phyloP scores from a whole-genome alignment of 2,329 filamentous ascomycete genomes.

The Ophiocordyceps unilateralis region DNA sequence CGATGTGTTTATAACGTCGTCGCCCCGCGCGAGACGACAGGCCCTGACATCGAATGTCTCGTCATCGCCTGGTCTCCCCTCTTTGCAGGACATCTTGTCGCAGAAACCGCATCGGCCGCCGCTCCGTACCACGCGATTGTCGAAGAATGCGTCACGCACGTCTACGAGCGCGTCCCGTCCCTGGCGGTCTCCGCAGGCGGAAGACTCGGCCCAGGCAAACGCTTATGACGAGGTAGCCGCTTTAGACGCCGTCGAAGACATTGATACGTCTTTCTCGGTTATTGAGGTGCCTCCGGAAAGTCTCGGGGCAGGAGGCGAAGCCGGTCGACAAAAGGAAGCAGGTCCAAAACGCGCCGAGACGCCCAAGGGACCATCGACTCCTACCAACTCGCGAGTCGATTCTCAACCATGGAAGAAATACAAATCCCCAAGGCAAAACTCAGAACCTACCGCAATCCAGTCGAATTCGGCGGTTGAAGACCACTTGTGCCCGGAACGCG shows the following conservation, averaged over 20 bases:
- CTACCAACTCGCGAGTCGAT: slow-evolving; percentile 4
- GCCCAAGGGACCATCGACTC: neutral
- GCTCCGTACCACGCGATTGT: slow-evolving; percentile 17
- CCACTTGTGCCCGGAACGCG: neutral
- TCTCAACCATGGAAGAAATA: slow-evolving; percentile 21
- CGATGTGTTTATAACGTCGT: slow-evolving; percentile 14
- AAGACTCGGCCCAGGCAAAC: neutral
- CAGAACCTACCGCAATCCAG: neutral
- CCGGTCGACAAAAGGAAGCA: slow-evolving; percentile 5
- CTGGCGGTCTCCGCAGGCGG: slow-evolving; percentile 14
- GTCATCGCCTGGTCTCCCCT: slow-evolving; percentile 38
- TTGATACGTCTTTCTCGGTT: slow-evolving; percentile 5
- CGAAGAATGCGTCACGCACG: slow-evolving; percentile 15
- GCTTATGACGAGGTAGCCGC: too few species aligned
- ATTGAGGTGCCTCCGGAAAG: slow-evolving; percentile 8
- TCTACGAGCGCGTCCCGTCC: slow-evolving; percentile 26
- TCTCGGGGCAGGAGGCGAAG: slow-evolving; percentile 6
- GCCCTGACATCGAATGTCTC: slow-evolving; percentile 17
- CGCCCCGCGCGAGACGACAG: slow-evolving; percentile 13
- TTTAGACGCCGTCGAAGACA: neutral
- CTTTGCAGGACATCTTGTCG: slow-evolving; percentile 29
- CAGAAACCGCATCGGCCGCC: slow-evolving; percentile 15
- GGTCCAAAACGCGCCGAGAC: slow-evolving; percentile 1
- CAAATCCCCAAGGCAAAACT: slow-evolving; percentile 6
- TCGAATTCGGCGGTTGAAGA: neutral